Evolutionary conservation across 257 asterid species (phyloP).

Genomic region (Solanum pinnatisectum): DNA sequence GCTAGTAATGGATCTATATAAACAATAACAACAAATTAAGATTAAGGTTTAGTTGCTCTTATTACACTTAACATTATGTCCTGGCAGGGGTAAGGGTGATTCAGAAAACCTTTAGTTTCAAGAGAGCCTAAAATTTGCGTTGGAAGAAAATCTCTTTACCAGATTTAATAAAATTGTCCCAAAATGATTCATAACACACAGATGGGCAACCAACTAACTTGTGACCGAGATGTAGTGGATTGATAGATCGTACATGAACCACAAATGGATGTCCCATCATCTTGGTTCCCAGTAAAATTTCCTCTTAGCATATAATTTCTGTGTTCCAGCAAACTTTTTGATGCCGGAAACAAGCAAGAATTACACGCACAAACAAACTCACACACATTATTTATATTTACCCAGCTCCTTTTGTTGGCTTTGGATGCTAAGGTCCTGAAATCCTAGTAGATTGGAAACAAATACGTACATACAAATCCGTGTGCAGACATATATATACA

Average conservation of each 20-base stretch:
- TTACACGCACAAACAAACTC: background rate
- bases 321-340: background rate
- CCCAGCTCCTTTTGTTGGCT: background rate
- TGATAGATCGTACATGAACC: background rate
- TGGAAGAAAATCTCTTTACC: background rate
- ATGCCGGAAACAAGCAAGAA: background rate
- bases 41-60: background rate
- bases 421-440: background rate
- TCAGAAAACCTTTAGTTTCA: background rate
- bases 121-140: background rate
- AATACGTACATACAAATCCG: background rate
- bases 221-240: background rate
- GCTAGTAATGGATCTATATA: background rate
- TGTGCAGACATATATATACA: background rate
- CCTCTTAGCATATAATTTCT: background rate
- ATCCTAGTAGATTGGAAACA: background rate
- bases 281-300: background rate
- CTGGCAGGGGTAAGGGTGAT: background rate
- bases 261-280: background rate
- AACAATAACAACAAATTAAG: background rate
- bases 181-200: background rate
- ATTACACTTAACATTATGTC: background rate
- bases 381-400: background rate
- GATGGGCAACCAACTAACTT: background rate
- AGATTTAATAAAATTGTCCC: background rate